These are phyloP conservation scores for Lasiodiplodia theobromae DNA, from an alignment of 2,329 filamentous ascomycete genomes.

Conservation along the genomic window DNA sequence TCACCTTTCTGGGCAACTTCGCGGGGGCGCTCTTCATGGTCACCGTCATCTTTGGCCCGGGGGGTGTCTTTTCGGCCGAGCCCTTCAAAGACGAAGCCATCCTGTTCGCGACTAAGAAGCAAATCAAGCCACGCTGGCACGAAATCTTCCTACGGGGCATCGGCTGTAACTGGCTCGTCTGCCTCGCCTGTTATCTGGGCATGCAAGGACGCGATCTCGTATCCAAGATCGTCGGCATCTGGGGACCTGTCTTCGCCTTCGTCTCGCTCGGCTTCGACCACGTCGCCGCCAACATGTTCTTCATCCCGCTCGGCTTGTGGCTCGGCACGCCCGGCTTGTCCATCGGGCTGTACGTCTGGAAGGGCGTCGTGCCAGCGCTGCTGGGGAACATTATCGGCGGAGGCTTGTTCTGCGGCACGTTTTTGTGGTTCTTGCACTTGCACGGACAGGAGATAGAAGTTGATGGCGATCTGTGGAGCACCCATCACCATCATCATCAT, in stretches of 20 bases:
- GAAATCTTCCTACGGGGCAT: conserved; percentile 37
- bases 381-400: conserved; percentile 39
- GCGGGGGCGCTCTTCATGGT: conserved; percentile 59
- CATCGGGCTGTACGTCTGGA: conserved; percentile 40
- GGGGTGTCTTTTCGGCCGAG: conserved; percentile 51
- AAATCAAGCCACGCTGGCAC: conserved; percentile 34
- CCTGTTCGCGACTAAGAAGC: conserved; percentile 34
- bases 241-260: conserved; percentile 39
- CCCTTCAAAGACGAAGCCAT: conserved; percentile 34
- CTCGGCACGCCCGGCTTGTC: conserved; percentile 33
- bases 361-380: conserved; percentile 38
- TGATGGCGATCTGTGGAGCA: conserved; percentile 11
- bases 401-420: conserved; percentile 18
- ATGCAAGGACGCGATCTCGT: conserved; percentile 36
- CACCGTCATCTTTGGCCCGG: conserved; percentile 58
- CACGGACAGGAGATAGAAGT: neutral
- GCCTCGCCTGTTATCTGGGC: conserved; percentile 36
- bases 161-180: conserved; percentile 39
- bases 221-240: conserved; percentile 39
- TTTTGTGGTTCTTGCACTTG: conserved; percentile 24
- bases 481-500: neutral
- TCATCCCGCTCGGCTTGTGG: conserved; percentile 39
- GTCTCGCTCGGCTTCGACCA: conserved; percentile 39
- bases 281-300: conserved; percentile 42
- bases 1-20: conserved; percentile 59